A percentile compares a stretch with the other conserved stretches of the same genome.
Evolutionary conservation across 2,329 filamentous ascomycete species (phyloP).

Genomic region (Xylaria sp.): DNA sequence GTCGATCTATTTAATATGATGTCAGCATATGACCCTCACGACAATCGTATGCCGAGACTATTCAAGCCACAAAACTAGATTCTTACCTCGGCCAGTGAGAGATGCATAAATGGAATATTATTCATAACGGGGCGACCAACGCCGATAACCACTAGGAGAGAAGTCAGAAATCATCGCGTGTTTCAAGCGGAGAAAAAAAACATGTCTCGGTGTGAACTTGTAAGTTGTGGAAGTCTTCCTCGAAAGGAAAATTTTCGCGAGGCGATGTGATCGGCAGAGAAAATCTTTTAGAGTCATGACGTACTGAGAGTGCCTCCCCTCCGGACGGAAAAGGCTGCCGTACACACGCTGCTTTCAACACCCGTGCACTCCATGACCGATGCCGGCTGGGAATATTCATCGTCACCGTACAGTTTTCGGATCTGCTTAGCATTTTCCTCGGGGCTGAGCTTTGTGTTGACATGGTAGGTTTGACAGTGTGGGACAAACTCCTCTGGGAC

Average conservation of each 20-base stretch:
- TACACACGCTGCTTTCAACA: slow-evolving; percentile 70
- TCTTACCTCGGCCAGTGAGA: slow-evolving; percentile 68
- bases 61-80: not conserved
- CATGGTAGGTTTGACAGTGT: slow-evolving; percentile 63
- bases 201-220: slow-evolving; percentile 33
- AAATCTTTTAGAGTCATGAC: slow-evolving; percentile 25
- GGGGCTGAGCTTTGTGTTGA: slow-evolving; percentile 58
- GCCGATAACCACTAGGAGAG: slow-evolving; percentile 65
- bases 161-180: slow-evolving; percentile 19
- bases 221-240: not conserved
- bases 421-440: slow-evolving; percentile 64
- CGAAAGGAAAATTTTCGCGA: slow-evolving; percentile 26
- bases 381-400: slow-evolving; percentile 67
- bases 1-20: slow-evolving; percentile 61
- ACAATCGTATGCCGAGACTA: slow-evolving; percentile 7
- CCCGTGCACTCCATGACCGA: slow-evolving; percentile 74
- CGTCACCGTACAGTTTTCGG: slow-evolving; percentile 60
- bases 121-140: slow-evolving; percentile 72
- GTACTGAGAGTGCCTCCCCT: slow-evolving; percentile 66
- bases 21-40: slow-evolving; percentile 25
- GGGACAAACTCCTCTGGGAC: slow-evolving; percentile 62
- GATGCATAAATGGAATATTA: slow-evolving; percentile 74
- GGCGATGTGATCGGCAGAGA: not conserved
- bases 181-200: not conserved
- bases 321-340: slow-evolving; percentile 66